phyloP scores from a whole-genome alignment of 1,284 basidiomycete genomes.

The Puccinia polysora region DNA sequence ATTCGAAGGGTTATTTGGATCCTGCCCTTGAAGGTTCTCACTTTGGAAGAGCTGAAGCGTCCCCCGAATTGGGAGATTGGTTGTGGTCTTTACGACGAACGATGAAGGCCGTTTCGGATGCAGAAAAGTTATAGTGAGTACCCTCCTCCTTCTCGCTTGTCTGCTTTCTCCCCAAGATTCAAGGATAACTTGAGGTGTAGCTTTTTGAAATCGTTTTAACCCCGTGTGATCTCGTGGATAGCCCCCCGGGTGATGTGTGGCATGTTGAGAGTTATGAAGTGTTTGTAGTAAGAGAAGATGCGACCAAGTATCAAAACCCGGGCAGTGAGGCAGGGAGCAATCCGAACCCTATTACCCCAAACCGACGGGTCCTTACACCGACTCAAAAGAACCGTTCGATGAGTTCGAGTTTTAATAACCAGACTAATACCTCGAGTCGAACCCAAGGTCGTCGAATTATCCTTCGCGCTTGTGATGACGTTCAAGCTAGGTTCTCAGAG shows the following conservation, averaged over 20 bases:
- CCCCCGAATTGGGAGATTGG: constrained; percentile 53
- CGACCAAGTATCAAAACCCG: constrained; percentile 4
- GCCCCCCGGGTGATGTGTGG: constrained; percentile 45
- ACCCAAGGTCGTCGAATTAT: constrained; percentile 55
- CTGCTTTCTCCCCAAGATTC: neutral
- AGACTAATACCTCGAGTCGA: neutral
- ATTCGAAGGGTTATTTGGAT: constrained; percentile 48
- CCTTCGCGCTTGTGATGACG: constrained; percentile 56
- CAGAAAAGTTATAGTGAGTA: constrained; percentile 55
- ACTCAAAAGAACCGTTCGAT: neutral
- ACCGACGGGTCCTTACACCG: no score
- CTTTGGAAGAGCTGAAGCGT: constrained; percentile 32
- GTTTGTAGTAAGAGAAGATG: constrained; percentile 51
- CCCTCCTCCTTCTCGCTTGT: constrained; percentile 52
- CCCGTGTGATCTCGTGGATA: no score
- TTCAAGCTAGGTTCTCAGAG: constrained; percentile 57
- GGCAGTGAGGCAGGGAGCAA: neutral
- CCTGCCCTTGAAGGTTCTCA: constrained; percentile 46
- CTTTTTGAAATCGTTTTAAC: no score
- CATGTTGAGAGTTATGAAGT: constrained; percentile 54
- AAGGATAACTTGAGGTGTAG: neutral
- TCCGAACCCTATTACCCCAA: neutral
- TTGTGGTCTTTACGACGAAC: constrained; percentile 55
- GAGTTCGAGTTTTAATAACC: neutral
- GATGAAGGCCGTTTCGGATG: constrained; percentile 55